These are phyloP conservation scores for Aspergillus unguis DNA, from an alignment of 2,329 filamentous ascomycete species.

Conservation along the genomic window DNA sequence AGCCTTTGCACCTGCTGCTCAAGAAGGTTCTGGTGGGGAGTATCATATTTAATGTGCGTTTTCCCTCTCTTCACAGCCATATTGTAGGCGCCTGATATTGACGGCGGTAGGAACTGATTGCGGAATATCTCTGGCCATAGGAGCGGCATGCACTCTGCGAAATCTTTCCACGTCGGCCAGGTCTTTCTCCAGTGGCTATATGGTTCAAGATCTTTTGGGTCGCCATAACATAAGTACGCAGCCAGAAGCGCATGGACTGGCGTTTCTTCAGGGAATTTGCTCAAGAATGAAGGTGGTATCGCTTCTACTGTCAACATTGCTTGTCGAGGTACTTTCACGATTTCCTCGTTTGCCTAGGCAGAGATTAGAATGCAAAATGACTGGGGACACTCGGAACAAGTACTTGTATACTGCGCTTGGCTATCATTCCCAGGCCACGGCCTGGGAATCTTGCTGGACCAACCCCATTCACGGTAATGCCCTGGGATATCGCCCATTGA, in stretches of 20 bases:
- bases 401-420: constrained; percentile 65
- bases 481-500: constrained; percentile 63
- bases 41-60: constrained; percentile 28
- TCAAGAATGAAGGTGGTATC: constrained; percentile 53
- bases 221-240: constrained; percentile 58
- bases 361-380: not conserved
- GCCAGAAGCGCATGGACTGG: constrained; percentile 71
- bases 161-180: constrained; percentile 62
- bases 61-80: constrained; percentile 19
- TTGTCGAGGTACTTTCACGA: constrained; percentile 63
- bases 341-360: constrained; percentile 53
- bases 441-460: constrained; percentile 64
- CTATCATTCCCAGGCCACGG: constrained; percentile 74
- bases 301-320: constrained; percentile 64
- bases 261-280: constrained; percentile 52
- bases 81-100: constrained; percentile 38
- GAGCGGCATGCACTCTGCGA: constrained; percentile 57
- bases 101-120: constrained; percentile 34
- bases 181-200: constrained; percentile 62
- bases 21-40: constrained; percentile 35
- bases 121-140: constrained; percentile 49
- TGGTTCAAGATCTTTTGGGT: constrained; percentile 45
- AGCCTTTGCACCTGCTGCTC: constrained; percentile 55
- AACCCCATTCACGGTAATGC: constrained; percentile 66
- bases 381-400: constrained; percentile 2